Evolutionary conservation across 352 stramenopile species (phyloP).

Genomic region (Pythium vanterpoolii): DNA sequence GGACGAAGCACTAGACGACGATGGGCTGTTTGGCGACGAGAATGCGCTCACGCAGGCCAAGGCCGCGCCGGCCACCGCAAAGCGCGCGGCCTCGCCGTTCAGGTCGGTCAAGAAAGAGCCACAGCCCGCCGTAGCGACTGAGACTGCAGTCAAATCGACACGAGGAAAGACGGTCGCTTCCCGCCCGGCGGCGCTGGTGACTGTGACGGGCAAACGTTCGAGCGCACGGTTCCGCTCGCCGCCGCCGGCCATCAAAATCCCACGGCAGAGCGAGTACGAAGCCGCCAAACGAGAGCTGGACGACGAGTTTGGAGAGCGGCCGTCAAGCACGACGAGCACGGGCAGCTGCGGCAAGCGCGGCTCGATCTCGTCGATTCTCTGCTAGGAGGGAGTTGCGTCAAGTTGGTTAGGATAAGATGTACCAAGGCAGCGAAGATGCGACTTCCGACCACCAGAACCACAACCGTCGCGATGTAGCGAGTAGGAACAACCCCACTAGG

Average conservation of each 20-base stretch:
- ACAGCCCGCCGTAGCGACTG: no score
- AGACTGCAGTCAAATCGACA: not conserved
- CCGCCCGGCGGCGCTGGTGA: not conserved
- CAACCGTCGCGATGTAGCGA: not conserved
- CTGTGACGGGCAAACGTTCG: slow-evolving; percentile 7
- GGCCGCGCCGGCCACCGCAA: not conserved
- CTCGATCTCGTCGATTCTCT: slow-evolving; percentile 75
- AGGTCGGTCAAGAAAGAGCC: slow-evolving; percentile 7
- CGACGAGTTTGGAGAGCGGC: slow-evolving; percentile 23
- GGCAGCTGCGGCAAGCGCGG: slow-evolving; percentile 47
- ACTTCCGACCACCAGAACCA: no score
- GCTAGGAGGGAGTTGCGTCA: slow-evolving; percentile 22
- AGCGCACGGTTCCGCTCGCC: slow-evolving; percentile 19
- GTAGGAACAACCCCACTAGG: not conserved
- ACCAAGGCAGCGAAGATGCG: no score
- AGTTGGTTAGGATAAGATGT: not conserved
- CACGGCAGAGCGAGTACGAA: slow-evolving; percentile 33
- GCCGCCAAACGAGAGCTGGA: slow-evolving; percentile 14
- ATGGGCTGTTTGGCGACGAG: slow-evolving; percentile 17
- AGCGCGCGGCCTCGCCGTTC: not conserved
- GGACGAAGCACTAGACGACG: slow-evolving; percentile 3
- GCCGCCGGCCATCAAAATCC: slow-evolving; percentile 68
- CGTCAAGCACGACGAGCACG: slow-evolving; percentile 53
- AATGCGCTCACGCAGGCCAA: slow-evolving; percentile 12
- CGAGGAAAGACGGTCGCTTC: slow-evolving; percentile 2